Base-by-base conservation (phyloP, 306 rosid genomes). In the Prunus mira region DNA sequence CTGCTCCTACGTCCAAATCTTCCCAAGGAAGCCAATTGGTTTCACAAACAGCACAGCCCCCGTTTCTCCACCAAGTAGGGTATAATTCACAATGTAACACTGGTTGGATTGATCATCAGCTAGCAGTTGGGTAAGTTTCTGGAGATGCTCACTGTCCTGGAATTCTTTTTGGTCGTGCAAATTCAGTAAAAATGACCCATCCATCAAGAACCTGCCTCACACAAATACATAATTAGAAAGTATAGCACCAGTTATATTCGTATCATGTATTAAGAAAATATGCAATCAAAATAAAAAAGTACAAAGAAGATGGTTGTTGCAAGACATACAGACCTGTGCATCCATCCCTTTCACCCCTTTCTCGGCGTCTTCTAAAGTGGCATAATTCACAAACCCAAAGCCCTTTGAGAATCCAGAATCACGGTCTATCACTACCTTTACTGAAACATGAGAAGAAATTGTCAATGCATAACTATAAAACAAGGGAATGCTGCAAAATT, bases 341-440 rank as follows among this genome's bases (percentile, higher is more conserved):
- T 58, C 64, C 64, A 58, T 58, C 18, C 64, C 64, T 20, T 58
- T 58, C 9, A 58, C 6, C 17, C 64, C 64, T 58, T 58, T 58
- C 32, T 58, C 34, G 4, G 64, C 64, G 32, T 24, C 32, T 1
- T 58, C 64, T 24, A 58, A 58, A 11, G 30, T 58, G 32, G 64
- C 32, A 58, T 58, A 58, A 11, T 14, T 24, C 64, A 58, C 64
- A 24, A 58, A 58, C 6, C 64, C 64, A 58, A 3, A 58, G 32
- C 64, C 64, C 64, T 58, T 58, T 11, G 34, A 58, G 34, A 58
- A 58, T 58, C 64, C 64, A 24, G 64, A 58, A 58, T 30, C 64
- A 58, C 64, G 64, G 32, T 58, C 64, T 58, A 12, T 58, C 18
- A 58, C 32, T 22, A 58, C 15, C 30, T 12, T 58, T 58, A 30